These are phyloP conservation scores for Mortierella sp. DNA, from an alignment of 371 early-diverging fungal species.

Conservation along the genomic window DNA sequence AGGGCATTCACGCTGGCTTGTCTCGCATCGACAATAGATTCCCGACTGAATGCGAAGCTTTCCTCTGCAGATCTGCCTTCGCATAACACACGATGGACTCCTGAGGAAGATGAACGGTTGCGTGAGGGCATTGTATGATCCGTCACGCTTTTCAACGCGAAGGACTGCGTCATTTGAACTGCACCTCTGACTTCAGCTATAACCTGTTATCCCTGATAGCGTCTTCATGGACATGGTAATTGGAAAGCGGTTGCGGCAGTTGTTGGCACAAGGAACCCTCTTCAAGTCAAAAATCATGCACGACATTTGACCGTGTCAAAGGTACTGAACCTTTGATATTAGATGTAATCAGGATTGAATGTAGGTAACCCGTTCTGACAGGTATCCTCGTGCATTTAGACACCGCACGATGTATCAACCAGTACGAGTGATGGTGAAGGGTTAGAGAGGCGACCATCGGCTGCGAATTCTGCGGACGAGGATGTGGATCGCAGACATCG, in stretches of 20 bases:
- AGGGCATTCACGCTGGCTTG: too few relatives aligned
- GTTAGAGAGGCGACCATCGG: conserved; percentile 38
- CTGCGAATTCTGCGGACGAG: conserved; percentile 42
- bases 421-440: conserved; percentile 54
- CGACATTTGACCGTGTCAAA: conserved; percentile 67
- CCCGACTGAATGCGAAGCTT: conserved; percentile 44
- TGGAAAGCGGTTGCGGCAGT: conserved; percentile 71
- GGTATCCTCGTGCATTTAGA: conserved; percentile 8
- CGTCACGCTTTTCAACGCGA: too few relatives aligned
- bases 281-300: conserved; percentile 79
- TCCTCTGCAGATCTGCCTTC: conserved; percentile 71
- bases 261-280: conserved; percentile 67
- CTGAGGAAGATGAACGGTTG: conserved; percentile 58
- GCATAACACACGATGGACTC: conserved; percentile 72
- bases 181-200: too few relatives aligned
- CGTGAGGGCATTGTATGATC: conserved; percentile 65
- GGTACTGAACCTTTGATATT: conserved; percentile 17
- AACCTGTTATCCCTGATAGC: conserved; percentile 30
- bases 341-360: too few relatives aligned
- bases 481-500: background rate
- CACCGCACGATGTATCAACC: conserved; percentile 36
- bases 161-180: too few relatives aligned
- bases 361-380: too few relatives aligned
- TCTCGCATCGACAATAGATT: too few relatives aligned
- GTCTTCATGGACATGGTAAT: conserved; percentile 69